A percentile compares a stretch with the other conserved stretches of the same genome.
phyloP scores from a whole-genome alignment of 1,139 yeast genomes.

The Debaryomyces udenii region DNA sequence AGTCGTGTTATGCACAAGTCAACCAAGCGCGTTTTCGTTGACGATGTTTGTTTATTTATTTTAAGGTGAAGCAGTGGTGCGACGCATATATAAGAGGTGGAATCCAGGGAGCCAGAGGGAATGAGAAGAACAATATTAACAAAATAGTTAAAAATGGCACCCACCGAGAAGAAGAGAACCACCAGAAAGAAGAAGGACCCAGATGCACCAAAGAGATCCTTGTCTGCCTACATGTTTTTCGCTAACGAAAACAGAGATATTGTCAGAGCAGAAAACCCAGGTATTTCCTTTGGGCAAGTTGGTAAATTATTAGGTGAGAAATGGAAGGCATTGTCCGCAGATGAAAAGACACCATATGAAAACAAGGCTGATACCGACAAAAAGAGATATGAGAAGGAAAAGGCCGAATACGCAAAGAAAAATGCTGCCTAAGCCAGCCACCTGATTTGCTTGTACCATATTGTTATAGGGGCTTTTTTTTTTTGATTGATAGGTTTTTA shows the following conservation, averaged over 20 bases:
- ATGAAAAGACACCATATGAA: conserved; percentile 87
- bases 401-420: conserved; percentile 78
- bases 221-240: conserved; percentile 98
- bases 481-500: not conserved
- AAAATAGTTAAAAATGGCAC: conserved; percentile 19
- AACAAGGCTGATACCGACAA: conserved; percentile 93
- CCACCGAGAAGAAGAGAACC: conserved; percentile 49
- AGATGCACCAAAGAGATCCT: conserved; percentile 98
- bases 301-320: conserved; percentile 92
- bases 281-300: conserved; percentile 88
- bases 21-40: conserved; percentile 5
- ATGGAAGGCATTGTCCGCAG: conserved; percentile 87
- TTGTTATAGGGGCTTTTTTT: conserved; percentile 4
- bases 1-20: not conserved
- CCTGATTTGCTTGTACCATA: conserved; percentile 11
- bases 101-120: conserved; percentile 1
- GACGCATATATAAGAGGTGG: conserved; percentile 5
- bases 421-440: conserved; percentile 13
- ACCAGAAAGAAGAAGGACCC: conserved; percentile 76
- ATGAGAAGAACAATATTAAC: conserved; percentile 4
- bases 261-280: conserved; percentile 93
- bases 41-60: conserved; percentile 8
- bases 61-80: conserved; percentile 2
- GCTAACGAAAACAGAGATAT: conserved; percentile 97
- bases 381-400: conserved; percentile 95